Evolutionary conservation across 768 basidiomycete genomes (phyloP).

Genomic region (Xerocomus spinulosus): DNA sequence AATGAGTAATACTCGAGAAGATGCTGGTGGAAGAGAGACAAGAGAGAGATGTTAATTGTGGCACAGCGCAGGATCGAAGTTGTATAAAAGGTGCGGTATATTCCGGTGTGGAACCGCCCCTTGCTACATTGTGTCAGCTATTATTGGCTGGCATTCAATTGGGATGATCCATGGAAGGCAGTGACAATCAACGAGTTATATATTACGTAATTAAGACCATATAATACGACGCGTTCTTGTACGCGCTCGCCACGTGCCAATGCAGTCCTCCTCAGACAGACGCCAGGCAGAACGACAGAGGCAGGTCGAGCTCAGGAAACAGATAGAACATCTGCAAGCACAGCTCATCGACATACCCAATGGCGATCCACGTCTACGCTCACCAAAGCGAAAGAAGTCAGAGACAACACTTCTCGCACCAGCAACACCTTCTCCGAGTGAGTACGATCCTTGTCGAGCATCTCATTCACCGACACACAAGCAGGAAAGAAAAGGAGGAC

Average conservation of each 20-base stretch:
- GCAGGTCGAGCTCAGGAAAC: constrained; percentile 46
- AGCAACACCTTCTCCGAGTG: constrained; percentile 65
- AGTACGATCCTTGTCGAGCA: constrained; percentile 15
- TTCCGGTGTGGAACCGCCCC: constrained; percentile 23
- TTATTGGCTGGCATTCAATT: constrained; percentile 7
- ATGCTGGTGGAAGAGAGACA: constrained; percentile 6
- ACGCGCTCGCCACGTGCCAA: constrained; percentile 27
- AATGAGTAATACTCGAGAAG: constrained; percentile 9
- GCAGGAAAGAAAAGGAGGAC: constrained; percentile 44
- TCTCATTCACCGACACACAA: background rate
- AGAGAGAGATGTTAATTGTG: constrained; percentile 21
- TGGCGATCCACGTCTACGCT: constrained; percentile 22
- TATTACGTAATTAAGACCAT: constrained; percentile 22
- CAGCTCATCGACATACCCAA: constrained; percentile 43
- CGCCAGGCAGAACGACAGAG: constrained; percentile 33
- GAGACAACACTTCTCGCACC: constrained; percentile 40
- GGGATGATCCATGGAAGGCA: constrained; percentile 5
- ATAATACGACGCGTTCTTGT: constrained; percentile 20
- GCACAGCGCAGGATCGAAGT: constrained; percentile 21
- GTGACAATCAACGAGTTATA: constrained; percentile 6
- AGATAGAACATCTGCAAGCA: constrained; percentile 55
- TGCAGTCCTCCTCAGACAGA: constrained; percentile 55
- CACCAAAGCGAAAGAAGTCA: constrained; percentile 47
- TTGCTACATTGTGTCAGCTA: constrained; percentile 8
- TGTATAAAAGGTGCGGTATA: constrained; percentile 29